Conservation (phyloP, 441 rosid species). For the Gossypium aridum region DNA sequence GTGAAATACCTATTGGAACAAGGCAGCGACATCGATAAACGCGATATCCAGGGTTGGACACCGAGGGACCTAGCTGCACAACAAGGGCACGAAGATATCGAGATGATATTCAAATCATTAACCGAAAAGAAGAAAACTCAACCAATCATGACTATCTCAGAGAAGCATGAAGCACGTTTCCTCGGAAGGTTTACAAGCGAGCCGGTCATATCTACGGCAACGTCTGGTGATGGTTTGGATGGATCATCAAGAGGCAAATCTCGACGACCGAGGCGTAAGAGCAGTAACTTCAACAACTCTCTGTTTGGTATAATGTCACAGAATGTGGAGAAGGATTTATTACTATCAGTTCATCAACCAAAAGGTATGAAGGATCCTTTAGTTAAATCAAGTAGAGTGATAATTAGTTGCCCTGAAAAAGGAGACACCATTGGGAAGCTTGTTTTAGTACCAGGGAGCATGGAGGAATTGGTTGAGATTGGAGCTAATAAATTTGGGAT, state of each 20-base stretch:
- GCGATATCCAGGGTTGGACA: slow-evolving; percentile 77
- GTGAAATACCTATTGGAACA: slow-evolving; percentile 66
- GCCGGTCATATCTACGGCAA: neutral
- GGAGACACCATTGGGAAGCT: slow-evolving; percentile 48
- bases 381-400: slow-evolving; percentile 42
- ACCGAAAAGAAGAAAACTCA: slow-evolving; percentile 19
- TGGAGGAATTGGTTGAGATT: slow-evolving; percentile 50
- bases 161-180: slow-evolving; percentile 10
- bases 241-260: slow-evolving; percentile 16
- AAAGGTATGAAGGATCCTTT: neutral
- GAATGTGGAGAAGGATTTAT: neutral
- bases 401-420: slow-evolving; percentile 52
- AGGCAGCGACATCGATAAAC: slow-evolving; percentile 68
- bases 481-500: slow-evolving; percentile 62
- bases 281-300: slow-evolving; percentile 54
- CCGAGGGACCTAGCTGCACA: slow-evolving; percentile 71
- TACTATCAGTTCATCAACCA: neutral
- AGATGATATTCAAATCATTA: slow-evolving; percentile 27
- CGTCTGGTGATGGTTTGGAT: slow-evolving; percentile 10
- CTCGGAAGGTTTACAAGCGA: slow-evolving; percentile 54
- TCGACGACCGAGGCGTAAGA: slow-evolving; percentile 5
- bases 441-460: slow-evolving; percentile 50
- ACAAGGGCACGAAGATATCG: slow-evolving; percentile 67
- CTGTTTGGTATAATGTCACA: slow-evolving; percentile 65
- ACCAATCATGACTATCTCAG: slow-evolving; percentile 11